A percentile compares a stretch with the other conserved stretches of the same genome.
Conservation (phyloP, 768 basidiomycete species). For the Kwoniella europaea region DNA sequence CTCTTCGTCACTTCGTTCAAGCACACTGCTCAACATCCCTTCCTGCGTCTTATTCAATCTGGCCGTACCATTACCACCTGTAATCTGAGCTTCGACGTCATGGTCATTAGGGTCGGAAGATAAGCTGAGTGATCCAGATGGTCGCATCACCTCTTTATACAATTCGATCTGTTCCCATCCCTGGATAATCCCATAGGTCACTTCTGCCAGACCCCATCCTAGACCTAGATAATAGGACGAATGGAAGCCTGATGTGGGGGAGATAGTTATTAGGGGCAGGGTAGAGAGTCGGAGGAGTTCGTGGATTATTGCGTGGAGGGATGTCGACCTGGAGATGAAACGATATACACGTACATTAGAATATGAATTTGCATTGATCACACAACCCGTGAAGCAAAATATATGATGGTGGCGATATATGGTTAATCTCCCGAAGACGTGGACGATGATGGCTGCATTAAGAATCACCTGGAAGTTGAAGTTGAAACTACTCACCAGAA, state of each 20-base stretch:
- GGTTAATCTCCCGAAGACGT: too few species aligned
- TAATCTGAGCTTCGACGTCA: conserved; percentile 15
- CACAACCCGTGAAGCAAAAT: too few species aligned
- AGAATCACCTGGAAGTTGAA: background rate
- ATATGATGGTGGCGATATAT: too few species aligned
- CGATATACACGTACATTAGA: too few species aligned
- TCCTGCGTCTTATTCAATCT: conserved; percentile 4
- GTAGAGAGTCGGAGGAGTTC: conserved; percentile 50
- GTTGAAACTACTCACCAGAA: conserved; percentile 28
- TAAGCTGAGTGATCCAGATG: conserved; percentile 1
- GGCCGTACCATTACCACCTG: conserved; percentile 1
- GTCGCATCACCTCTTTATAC: conserved; percentile 52
- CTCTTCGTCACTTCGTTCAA: conserved; percentile 22
- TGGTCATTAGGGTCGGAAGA: background rate
- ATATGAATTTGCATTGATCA: too few species aligned
- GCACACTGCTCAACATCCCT: conserved; percentile 19
- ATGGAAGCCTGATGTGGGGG: conserved; percentile 49
- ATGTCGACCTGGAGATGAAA: conserved; percentile 36
- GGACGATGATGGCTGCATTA: too few species aligned
- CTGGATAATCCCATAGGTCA: conserved; percentile 52
- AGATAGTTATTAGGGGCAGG: conserved; percentile 44
- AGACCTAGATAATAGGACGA: conserved; percentile 55
- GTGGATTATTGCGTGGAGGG: conserved; percentile 49
- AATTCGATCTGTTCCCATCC: conserved; percentile 54
- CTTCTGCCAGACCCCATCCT: conserved; percentile 56